phyloP scores from a whole-genome alignment of 768 basidiomycete species.

The Tulasnella sp. region DNA sequence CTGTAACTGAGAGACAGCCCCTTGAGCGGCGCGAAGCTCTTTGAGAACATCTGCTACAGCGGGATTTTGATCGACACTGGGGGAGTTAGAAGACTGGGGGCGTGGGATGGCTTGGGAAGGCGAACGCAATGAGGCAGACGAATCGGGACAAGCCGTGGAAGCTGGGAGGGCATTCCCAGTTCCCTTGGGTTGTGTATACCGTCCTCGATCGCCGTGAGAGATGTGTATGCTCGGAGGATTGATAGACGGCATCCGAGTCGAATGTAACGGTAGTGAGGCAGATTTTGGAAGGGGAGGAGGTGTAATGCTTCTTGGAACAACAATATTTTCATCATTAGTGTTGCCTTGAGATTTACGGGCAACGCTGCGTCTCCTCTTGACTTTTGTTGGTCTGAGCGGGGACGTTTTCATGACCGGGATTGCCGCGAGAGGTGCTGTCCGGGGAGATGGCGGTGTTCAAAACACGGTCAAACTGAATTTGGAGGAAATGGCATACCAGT shows the following conservation, averaged over 20 bases:
- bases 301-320: constrained; percentile 43
- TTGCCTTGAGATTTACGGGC: constrained; percentile 25
- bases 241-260: constrained; percentile 33
- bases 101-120: not conserved
- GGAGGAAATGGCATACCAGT: not conserved
- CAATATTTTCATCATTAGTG: not conserved
- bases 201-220: too few species aligned
- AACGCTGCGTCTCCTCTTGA: constrained; percentile 31
- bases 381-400: constrained; percentile 58
- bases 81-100: constrained; percentile 17
- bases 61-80: constrained; percentile 36
- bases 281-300: constrained; percentile 80
- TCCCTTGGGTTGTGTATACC: too few species aligned
- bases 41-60: constrained; percentile 61
- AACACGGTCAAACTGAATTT: too few species aligned
- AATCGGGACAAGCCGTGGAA: too few species aligned
- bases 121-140: too few species aligned
- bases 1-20: constrained; percentile 53
- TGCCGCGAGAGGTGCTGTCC: not conserved
- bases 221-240: too few species aligned
- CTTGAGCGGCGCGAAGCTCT: constrained; percentile 53
- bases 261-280: constrained; percentile 61
- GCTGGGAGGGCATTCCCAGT: too few species aligned
- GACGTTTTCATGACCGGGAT: constrained; percentile 20
- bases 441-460: constrained; percentile 1